Conservation (phyloP, 169 alveolate species). For the Plasmodium blacklocki region DNA sequence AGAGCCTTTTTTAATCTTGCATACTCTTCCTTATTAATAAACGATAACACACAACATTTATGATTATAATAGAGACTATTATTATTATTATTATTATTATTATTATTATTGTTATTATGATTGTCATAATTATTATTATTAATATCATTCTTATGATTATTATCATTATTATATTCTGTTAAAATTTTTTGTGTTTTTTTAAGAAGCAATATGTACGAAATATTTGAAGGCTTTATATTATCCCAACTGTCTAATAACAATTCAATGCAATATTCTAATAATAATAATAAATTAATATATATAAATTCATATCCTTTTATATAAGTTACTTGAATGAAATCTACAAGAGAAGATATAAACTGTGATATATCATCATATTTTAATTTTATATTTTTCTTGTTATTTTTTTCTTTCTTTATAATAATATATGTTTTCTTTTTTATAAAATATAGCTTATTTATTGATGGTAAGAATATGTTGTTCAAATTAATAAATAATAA, state of each 20-base stretch:
- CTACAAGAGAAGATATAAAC: slow-evolving; percentile 8
- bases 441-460: slow-evolving; percentile 10
- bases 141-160: neutral
- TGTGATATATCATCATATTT: slow-evolving; percentile 7
- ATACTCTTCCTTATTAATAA: slow-evolving; percentile 12
- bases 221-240: neutral
- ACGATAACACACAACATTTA: neutral
- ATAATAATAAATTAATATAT: slow-evolving; percentile 25
- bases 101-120: neutral
- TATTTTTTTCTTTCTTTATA: neutral
- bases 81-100: neutral
- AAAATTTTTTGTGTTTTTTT: slow-evolving; percentile 10
- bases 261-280: slow-evolving; percentile 27
- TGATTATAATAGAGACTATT: no score
- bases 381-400: slow-evolving; percentile 7
- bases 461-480: slow-evolving; percentile 31
- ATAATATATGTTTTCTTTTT: slow-evolving; percentile 15
- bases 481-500: slow-evolving; percentile 19
- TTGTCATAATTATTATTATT: neutral
- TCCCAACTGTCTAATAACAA: neutral
- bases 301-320: slow-evolving; percentile 50
- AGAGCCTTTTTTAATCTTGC: slow-evolving; percentile 1
- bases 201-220: slow-evolving; percentile 21
- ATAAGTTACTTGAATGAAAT: slow-evolving; percentile 19
- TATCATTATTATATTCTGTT: slow-evolving; percentile 6